phyloP scores from a whole-genome alignment of 176 grass and related monocot genomes.

The Lolium multiflorum region DNA sequence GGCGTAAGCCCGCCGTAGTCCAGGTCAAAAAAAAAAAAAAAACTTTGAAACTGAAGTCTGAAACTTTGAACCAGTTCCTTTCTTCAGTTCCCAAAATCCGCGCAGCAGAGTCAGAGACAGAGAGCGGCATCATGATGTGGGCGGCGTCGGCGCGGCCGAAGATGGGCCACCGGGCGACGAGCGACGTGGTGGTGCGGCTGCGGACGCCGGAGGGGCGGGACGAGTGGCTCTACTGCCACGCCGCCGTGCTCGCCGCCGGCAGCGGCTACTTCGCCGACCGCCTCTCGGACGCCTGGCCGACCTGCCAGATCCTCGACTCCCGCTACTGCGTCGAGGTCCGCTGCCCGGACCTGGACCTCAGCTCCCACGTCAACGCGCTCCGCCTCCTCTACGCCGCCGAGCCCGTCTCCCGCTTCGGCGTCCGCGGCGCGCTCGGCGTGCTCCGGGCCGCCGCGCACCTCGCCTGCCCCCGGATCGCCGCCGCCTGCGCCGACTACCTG shows the following conservation, averaged over 20 bases:
- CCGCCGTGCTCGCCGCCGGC: constrained; percentile 61
- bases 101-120: not conserved
- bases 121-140: not conserved
- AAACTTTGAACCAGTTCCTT: no score
- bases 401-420: constrained; percentile 73
- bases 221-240: constrained; percentile 93
- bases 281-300: constrained; percentile 90
- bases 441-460: constrained; percentile 67
- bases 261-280: constrained; percentile 87
- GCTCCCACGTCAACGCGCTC: constrained; percentile 70
- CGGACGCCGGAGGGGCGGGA: constrained; percentile 84
- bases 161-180: constrained; percentile 74
- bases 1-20: no score
- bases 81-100: constrained; percentile 35
- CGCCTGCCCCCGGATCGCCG: constrained; percentile 53
- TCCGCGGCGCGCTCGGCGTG: constrained; percentile 73
- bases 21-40: no score
- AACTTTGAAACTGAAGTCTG: no score
- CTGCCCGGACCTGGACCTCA: constrained; percentile 71
- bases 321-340: constrained; percentile 84
- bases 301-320: constrained; percentile 92
- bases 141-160: constrained; percentile 27
- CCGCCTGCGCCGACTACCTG: constrained; percentile 66
- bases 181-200: constrained; percentile 91
- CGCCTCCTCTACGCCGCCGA: constrained; percentile 76